Evolutionary conservation across 345 rosid species (phyloP), one percentile per base, ranked within the genome.

Genomic region (Cardiospermum halicacabum): DNA sequence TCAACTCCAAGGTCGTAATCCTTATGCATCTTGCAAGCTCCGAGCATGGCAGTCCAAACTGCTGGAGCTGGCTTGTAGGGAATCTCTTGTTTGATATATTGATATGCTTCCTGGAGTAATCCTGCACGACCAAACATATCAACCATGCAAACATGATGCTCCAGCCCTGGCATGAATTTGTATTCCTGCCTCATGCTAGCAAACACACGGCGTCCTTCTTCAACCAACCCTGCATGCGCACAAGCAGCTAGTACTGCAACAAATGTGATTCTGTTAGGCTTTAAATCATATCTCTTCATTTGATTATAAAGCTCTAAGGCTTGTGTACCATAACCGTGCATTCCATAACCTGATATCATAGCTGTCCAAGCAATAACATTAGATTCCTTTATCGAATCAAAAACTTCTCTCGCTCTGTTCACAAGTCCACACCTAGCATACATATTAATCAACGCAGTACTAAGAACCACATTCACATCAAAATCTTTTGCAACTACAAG

Each of bases 21-120:
- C 79, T 83, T 89, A 56, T 92, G 96, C 89, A 89, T 82, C 85
- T 92, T 92, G 71, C 98, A 92, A 53, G 98, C 95, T 66, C 98
- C 98, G 27, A 92, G 95, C 89, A 92, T 81, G 0, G 98, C 95
- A 21, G 92, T 89, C 96, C 91, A 87, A 48, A 92, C 80, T 21
- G 98, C 95, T 2, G 92, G 88, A 53, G 81, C 79, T 49, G 77
- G 81, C 55, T 73, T 74, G 54, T 62, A 48, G 48, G 78, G 82
- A 66, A 79, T 73, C 39, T 64, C 69, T 66, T 84, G 66, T 27
- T 58, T 74, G 63, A 87, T 74, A 39, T 84, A 87, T 9, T 53
- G 62, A 71, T 82, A 83, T 24, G 96, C 95, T 74, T 89, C 91
- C 0, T 79, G 72, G 0, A 87, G 66, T 62, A 77, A 68, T 64